Base-by-base conservation (phyloP, 768 basidiomycete genomes). In the Collybiopsis luxurians region DNA sequence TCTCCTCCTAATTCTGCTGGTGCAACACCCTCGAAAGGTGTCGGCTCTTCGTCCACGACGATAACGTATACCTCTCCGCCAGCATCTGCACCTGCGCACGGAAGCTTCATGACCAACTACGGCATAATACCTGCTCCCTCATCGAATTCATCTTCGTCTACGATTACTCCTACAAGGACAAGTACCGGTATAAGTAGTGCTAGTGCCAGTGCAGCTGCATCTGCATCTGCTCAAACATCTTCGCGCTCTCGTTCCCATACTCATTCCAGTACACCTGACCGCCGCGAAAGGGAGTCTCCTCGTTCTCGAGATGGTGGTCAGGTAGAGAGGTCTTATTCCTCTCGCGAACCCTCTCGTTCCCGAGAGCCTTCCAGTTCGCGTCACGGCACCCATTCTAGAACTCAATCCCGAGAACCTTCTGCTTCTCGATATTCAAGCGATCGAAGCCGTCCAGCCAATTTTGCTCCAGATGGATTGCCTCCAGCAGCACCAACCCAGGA, bases 121-220 rank as follows among this genome's bases (percentile, higher is more conserved):
- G 43, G 30, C 9, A 38, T 54, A 3, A 43, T 54, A 43, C 42
- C 53, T 31, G 9, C 53, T 11, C 15, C 19, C 28, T 19, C 42
- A 2, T 59, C 31, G 31, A 34, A 5, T 34, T 34, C 31, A 5
- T 34, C 31, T 34, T 34, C 31, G 31, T 34, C 31, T 34, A 34
- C 31, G 31, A 13, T 34, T 13, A 34, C 31, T 6, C 31, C 31
- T 13, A 6, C 31, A 13, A 34, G 31, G 31, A 17, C 28, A 12
- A 31, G 28, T 5, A 36, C 50, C 7, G 50, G 50, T 26, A 39
- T 51, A n/a, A 51, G 50, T 21, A 51, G 48, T 30, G 46, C 61
- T 52, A 60, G 63, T 4, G 57, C 67, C 6, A 52, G 58, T 43
- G 59, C 61, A n/a, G 53, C 49, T 15, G 44, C 50, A 53, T 53